Percentiles rank a stretch among this genome's conserved stretches.
Conservation (phyloP, 2,329 filamentous ascomycete genomes). For the Aspergillus versicolor region DNA sequence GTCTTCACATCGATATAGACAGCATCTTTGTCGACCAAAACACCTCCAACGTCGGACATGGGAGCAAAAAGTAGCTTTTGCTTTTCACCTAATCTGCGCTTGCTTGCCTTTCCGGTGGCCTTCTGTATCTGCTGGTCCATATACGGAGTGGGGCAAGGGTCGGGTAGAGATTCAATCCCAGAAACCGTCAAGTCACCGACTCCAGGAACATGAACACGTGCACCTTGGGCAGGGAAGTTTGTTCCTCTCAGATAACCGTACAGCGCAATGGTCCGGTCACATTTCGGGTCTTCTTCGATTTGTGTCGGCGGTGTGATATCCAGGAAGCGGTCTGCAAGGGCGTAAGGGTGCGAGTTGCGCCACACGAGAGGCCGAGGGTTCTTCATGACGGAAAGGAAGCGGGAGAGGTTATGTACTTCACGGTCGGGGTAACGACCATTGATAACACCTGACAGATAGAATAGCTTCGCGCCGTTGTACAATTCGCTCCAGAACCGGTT, state of each 20-base stretch:
- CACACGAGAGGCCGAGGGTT: conserved; percentile 94
- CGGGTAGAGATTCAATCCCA: conserved; percentile 81
- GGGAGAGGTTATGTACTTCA: conserved; percentile 90
- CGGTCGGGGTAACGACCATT: conserved; percentile 96
- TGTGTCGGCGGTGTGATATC: conserved; percentile 92
- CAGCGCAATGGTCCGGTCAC: conserved; percentile 84
- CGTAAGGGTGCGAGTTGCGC: conserved; percentile 95
- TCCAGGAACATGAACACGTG: conserved; percentile 87
- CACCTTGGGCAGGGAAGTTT: conserved; percentile 83
- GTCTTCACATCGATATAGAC: conserved; percentile 81
- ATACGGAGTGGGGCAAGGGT: conserved; percentile 90
- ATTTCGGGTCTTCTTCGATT: conserved; percentile 84
- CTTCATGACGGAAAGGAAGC: conserved; percentile 98
- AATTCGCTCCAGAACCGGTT: conserved; percentile 95
- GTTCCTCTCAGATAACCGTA: conserved; percentile 94
- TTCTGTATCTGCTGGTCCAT: conserved; percentile 88
- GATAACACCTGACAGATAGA: conserved; percentile 93
- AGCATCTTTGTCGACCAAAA: conserved; percentile 94
- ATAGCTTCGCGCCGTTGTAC: conserved; percentile 94
- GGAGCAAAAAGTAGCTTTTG: conserved; percentile 95
- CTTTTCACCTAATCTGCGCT: conserved; percentile 86
- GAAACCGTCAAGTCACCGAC: conserved; percentile 84
- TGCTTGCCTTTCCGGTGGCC: conserved; percentile 74
- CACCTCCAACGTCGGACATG: conserved; percentile 95
- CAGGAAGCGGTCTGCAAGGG: conserved; percentile 88